Conservation (phyloP, 257 asterid genomes). For the Capsicum chinense region DNA sequence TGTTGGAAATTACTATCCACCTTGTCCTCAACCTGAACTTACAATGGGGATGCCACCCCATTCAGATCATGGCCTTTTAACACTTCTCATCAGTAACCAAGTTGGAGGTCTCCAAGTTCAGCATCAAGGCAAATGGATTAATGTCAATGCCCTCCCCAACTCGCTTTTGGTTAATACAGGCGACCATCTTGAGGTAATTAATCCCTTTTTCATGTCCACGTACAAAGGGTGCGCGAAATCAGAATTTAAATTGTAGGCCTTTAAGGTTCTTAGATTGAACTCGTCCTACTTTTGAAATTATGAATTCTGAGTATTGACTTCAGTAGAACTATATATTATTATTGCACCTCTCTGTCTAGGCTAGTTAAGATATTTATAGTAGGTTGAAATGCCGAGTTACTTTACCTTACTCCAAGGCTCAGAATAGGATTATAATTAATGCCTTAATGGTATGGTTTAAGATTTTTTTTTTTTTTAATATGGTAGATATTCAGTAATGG, state of each 20-base stretch:
- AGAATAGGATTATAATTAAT: not conserved
- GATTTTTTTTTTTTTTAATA: not conserved
- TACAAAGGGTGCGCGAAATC: not conserved
- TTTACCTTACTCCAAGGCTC: not conserved
- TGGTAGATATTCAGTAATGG: conserved; percentile 80
- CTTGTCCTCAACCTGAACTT: conserved; percentile 58
- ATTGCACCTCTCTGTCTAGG: not conserved
- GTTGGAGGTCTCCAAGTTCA: conserved; percentile 49
- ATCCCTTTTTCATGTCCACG: not conserved
- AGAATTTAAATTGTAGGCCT: not conserved
- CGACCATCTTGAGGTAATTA: conserved; percentile 78
- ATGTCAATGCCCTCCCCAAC: conserved; percentile 41
- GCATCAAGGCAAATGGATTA: conserved; percentile 49
- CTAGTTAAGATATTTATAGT: not conserved
- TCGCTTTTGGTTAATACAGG: conserved; percentile 50
- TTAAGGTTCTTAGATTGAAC: no score
- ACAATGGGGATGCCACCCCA: conserved; percentile 62
- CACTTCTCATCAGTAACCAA: conserved; percentile 47
- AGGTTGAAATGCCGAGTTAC: not conserved
- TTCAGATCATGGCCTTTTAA: conserved; percentile 55
- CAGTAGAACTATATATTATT: not conserved
- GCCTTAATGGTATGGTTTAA: not conserved
- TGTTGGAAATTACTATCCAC: conserved; percentile 50
- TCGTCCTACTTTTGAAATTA: no score
- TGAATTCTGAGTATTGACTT: not conserved